phyloP scores from a whole-genome alignment of 306 rosid species.

The Dryas octopetala region DNA sequence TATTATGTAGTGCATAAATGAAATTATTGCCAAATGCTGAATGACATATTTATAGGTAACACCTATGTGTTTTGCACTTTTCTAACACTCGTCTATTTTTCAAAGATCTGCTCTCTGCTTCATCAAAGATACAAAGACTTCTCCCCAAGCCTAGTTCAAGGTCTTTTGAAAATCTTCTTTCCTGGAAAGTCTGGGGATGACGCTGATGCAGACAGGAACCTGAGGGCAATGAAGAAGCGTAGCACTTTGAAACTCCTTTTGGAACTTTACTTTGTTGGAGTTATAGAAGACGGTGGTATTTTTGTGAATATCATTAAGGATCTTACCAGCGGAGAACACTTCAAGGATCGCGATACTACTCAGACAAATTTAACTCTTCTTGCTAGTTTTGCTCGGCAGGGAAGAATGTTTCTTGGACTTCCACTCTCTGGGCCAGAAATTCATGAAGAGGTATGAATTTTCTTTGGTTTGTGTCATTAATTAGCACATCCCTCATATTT shows the following conservation, averaged over 20 bases:
- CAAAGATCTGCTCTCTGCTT: constrained; percentile 93
- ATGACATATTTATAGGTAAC: too few species aligned
- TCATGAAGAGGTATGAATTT: constrained; percentile 68
- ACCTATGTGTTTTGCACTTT: not conserved
- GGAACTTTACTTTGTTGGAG: constrained; percentile 95
- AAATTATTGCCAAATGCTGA: not conserved
- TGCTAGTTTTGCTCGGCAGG: constrained; percentile 98
- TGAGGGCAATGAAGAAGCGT: constrained; percentile 98
- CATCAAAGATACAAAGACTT: constrained; percentile 99
- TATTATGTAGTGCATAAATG: not conserved
- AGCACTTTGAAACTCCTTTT: constrained; percentile 81
- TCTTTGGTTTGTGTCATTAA: constrained; percentile 14
- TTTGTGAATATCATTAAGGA: constrained; percentile 85
- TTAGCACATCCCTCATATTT: not conserved
- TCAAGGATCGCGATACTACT: constrained; percentile 88
- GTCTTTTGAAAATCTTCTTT: constrained; percentile 85
- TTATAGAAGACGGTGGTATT: constrained; percentile 76
- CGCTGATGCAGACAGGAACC: constrained; percentile 71
- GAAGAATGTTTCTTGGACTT: constrained; percentile 86
- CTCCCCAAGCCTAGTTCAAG: constrained; percentile 84
- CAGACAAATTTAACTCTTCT: constrained; percentile 97
- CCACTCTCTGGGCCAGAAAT: constrained; percentile 72
- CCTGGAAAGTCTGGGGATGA: constrained; percentile 91
- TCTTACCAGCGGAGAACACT: constrained; percentile 79
- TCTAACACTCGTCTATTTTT: constrained; percentile 26